Evolutionary conservation across 495 filamentous ascomycete species (phyloP).

Genomic region (Trichoderma gamsii): DNA sequence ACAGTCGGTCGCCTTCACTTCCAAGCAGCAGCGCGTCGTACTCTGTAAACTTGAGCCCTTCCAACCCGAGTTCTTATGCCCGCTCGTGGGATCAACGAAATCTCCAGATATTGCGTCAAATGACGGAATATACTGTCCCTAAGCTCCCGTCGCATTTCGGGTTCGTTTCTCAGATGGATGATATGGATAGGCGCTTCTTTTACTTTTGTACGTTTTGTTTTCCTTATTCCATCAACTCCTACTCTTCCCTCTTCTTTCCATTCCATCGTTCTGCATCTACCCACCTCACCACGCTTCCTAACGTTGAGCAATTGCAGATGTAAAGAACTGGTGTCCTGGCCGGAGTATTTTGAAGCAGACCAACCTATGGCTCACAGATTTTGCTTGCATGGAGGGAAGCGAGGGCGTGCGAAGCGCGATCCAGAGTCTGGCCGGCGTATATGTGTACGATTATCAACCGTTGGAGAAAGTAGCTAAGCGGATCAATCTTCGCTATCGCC

Average conservation of each 20-base stretch:
- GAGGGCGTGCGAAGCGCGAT: not conserved
- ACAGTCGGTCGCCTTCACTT: not conserved
- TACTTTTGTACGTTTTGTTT: not conserved
- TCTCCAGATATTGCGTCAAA: not conserved
- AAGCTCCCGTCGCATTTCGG: conserved; percentile 9
- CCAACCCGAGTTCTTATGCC: not conserved
- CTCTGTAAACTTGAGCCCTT: not conserved
- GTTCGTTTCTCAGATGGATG: not conserved
- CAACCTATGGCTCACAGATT: conserved; percentile 11
- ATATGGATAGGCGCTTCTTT: conserved; percentile 2
- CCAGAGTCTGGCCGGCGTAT: conserved; percentile 11
- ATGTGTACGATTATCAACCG: conserved; percentile 9
- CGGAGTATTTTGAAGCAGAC: not conserved
- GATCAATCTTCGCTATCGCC: conserved; percentile 1
- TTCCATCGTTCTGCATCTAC: not conserved
- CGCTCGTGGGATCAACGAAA: not conserved
- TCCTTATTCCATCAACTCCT: not conserved
- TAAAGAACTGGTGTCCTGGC: conserved; percentile 8
- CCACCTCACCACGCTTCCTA: not conserved
- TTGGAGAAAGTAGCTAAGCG: not conserved
- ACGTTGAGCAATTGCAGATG: not conserved
- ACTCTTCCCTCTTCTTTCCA: no score
- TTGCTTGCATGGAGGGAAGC: conserved; percentile 1
- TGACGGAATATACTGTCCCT: not conserved
- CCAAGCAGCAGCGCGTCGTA: not conserved